Evolutionary conservation across 2,329 filamentous ascomycete genomes (phyloP).

Genomic region (Moelleriella libera): DNA sequence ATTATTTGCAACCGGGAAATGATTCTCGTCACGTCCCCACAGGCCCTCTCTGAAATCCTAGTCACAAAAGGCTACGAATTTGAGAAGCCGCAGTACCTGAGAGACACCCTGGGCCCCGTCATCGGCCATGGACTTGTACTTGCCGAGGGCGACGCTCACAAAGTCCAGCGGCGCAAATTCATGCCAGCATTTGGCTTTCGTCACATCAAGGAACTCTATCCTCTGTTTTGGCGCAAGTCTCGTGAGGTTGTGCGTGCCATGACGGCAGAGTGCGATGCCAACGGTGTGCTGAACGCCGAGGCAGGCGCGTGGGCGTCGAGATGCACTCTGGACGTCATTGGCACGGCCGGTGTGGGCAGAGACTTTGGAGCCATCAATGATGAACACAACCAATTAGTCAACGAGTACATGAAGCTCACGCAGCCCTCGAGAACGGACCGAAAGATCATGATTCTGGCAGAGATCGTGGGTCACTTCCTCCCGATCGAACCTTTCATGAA

Average conservation of each 20-base stretch:
- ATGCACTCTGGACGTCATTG: conserved; percentile 62
- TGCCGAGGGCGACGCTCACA: conserved; percentile 85
- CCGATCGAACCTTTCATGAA: conserved; percentile 44
- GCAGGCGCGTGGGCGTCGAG: conserved; percentile 50
- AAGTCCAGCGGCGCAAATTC: conserved; percentile 64
- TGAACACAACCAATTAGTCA: conserved; percentile 42
- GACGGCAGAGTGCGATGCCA: conserved; percentile 17
- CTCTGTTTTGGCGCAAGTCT: conserved; percentile 69
- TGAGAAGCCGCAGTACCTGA: conserved; percentile 42
- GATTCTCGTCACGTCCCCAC: conserved; percentile 45
- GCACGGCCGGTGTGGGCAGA: conserved; percentile 53
- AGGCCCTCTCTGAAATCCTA: conserved; percentile 54
- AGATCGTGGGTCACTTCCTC: conserved; percentile 33
- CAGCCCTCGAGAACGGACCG: conserved; percentile 35
- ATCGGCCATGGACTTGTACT: conserved; percentile 61
- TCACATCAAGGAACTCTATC: conserved; percentile 73
- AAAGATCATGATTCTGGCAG: conserved; percentile 38
- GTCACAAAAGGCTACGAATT: conserved; percentile 60
- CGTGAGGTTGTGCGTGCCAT: conserved; percentile 54
- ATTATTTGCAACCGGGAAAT: conserved; percentile 48
- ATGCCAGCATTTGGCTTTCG: conserved; percentile 76
- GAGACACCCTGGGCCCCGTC: conserved; percentile 43
- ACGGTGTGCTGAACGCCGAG: conserved; percentile 32
- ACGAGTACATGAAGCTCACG: conserved; percentile 42
- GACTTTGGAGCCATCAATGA: conserved; percentile 55